Percentiles rank a stretch among this genome's conserved stretches.
phyloP scores from a whole-genome alignment of 768 basidiomycete species.

The Lactifluus echinatus region DNA sequence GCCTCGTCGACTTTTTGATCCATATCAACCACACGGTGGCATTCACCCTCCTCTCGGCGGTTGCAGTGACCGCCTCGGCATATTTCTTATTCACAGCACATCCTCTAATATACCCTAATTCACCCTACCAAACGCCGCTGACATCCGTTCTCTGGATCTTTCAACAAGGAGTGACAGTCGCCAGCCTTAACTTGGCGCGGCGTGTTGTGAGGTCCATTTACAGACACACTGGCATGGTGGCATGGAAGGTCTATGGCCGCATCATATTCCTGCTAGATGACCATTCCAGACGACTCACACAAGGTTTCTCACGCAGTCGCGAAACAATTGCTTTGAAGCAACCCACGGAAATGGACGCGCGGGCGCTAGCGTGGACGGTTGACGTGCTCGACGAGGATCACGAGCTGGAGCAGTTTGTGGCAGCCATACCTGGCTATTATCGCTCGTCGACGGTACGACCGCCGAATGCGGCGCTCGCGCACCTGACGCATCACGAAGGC shows the following conservation, averaged over 20 bases:
- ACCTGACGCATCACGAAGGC: slow-evolving; percentile 4
- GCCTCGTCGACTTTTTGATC: slow-evolving; percentile 15
- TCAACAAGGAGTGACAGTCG: neutral
- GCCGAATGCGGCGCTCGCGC: neutral
- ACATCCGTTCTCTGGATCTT: slow-evolving; percentile 6
- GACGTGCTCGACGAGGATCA: slow-evolving; percentile 12
- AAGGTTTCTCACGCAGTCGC: slow-evolving; percentile 6
- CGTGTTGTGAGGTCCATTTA: slow-evolving; percentile 5
- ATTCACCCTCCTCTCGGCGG: slow-evolving; percentile 6
- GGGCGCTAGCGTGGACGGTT: slow-evolving; percentile 6
- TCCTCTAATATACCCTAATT: slow-evolving; percentile 12
- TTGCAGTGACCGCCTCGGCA: neutral
- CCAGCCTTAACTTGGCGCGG: slow-evolving; percentile 1
- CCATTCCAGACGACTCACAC: slow-evolving; percentile 2
- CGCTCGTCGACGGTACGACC: slow-evolving; percentile 1
- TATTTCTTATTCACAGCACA: slow-evolving; percentile 10
- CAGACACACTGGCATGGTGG: neutral
- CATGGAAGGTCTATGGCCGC: slow-evolving; percentile 4
- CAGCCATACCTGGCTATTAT: slow-evolving; percentile 13
- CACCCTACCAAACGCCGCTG: slow-evolving; percentile 19
- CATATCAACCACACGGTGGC: slow-evolving; percentile 14
- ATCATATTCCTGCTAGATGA: neutral
- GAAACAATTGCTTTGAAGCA: slow-evolving; percentile 2
- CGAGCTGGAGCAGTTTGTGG: slow-evolving; percentile 7
- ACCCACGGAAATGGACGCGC: slow-evolving; percentile 6